Evolutionary conservation across 352 stramenopile species (phyloP).

Genomic region (Phytophthora megakarya): DNA sequence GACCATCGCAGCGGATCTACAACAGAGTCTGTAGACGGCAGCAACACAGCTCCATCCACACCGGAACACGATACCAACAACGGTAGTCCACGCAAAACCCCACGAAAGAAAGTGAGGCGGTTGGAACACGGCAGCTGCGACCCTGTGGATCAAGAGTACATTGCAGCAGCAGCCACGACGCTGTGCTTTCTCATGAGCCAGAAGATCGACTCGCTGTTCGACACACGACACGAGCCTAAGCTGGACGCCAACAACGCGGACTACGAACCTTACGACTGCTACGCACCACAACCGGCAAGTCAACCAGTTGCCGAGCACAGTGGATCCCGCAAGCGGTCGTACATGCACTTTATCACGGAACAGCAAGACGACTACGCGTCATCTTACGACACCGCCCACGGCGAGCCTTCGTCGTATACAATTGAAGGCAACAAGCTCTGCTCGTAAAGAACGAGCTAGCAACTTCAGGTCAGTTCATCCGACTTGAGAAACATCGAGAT

Average conservation of each 20-base stretch:
- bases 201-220: slow-evolving; percentile 83
- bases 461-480: slow-evolving; percentile 22
- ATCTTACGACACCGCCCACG: slow-evolving; percentile 40
- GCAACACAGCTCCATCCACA: slow-evolving; percentile 43
- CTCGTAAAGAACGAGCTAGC: slow-evolving; percentile 48
- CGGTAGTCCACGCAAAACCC: slow-evolving; percentile 37
- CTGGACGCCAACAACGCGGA: slow-evolving; percentile 51
- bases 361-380: slow-evolving; percentile 40
- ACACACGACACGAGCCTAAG: slow-evolving; percentile 45
- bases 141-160: slow-evolving; percentile 78
- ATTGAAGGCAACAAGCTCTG: slow-evolving; percentile 81
- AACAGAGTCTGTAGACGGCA: slow-evolving; percentile 30
- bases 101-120: slow-evolving; percentile 65
- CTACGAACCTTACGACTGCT: slow-evolving; percentile 81
- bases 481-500: slow-evolving; percentile 5
- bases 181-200: slow-evolving; percentile 86
- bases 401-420: slow-evolving; percentile 55
- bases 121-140: slow-evolving; percentile 50
- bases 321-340: slow-evolving; percentile 66
- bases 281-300: slow-evolving; percentile 31
- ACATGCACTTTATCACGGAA: slow-evolving; percentile 82
- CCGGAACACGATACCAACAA: slow-evolving; percentile 33
- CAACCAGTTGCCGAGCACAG: slow-evolving; percentile 24
- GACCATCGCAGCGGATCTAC: slow-evolving; percentile 8
- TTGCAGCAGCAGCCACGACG: slow-evolving; percentile 75